Conservation (phyloP, 495 filamentous ascomycete genomes). For the Penicillium soppii region DNA sequence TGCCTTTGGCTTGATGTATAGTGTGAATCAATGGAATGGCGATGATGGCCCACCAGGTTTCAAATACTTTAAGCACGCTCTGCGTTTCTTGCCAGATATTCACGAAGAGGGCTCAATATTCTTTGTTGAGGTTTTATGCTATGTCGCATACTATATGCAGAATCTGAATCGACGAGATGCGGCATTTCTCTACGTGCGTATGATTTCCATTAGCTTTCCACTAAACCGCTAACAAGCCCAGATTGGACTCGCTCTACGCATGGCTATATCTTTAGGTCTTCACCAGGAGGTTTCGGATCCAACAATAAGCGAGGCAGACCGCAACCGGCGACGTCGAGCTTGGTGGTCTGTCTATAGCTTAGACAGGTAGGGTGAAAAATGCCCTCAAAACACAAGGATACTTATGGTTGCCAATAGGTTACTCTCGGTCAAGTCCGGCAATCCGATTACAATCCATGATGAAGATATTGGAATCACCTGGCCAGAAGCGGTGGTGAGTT, state of each 20-base stretch:
- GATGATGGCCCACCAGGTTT: conserved; percentile 50
- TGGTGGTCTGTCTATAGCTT: conserved; percentile 56
- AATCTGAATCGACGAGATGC: conserved; percentile 51
- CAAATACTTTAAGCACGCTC: conserved; percentile 48
- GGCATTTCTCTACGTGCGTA: conserved; percentile 45
- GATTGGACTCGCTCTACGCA: conserved; percentile 50
- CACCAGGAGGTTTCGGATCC: conserved; percentile 46
- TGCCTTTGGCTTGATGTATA: conserved; percentile 54
- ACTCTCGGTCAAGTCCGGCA: conserved; percentile 48
- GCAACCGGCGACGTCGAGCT: conserved; percentile 46
- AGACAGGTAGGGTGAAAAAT: conserved; percentile 28
- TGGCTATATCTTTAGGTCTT: conserved; percentile 52
- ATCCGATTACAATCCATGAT: conserved; percentile 50
- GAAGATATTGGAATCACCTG: conserved; percentile 47
- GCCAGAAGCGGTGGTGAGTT: conserved; percentile 32
- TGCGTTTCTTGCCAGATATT: conserved; percentile 48
- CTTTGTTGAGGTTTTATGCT: conserved; percentile 50
- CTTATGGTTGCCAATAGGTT: conserved; percentile 26
- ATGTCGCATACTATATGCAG: conserved; percentile 54
- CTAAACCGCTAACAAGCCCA: conserved; percentile 11
- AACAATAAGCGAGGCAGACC: conserved; percentile 29
- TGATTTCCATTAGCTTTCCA: neutral
- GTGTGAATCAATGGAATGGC: conserved; percentile 50
- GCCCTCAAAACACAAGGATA: neutral
- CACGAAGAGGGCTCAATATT: conserved; percentile 51